A percentile compares a stretch with the other conserved stretches of the same genome.
Conservation (phyloP, 495 filamentous ascomycete species). For the Copromyces sp. region DNA sequence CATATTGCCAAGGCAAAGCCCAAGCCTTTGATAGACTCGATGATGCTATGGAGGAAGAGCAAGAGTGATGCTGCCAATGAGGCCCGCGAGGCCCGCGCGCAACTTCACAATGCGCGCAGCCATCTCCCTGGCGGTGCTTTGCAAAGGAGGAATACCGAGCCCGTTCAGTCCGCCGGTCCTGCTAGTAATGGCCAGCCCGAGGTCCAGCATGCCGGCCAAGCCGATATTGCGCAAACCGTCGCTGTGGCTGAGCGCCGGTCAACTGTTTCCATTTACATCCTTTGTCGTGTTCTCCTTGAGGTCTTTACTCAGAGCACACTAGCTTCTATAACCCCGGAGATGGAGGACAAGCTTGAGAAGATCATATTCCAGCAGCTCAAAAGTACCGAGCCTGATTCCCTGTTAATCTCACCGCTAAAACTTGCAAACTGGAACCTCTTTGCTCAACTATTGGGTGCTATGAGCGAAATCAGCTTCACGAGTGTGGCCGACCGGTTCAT, state of each 20-base stretch:
- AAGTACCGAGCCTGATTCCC: conserved; percentile 72
- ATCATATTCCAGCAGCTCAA: conserved; percentile 92
- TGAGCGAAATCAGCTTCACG: conserved; percentile 85
- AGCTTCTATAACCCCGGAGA: conserved; percentile 69
- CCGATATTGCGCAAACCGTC: conserved; percentile 27
- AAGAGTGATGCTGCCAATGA: conserved; percentile 80
- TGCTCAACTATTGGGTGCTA: conserved; percentile 79
- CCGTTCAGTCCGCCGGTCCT: conserved; percentile 23
- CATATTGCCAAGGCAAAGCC: conserved; percentile 91
- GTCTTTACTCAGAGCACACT: conserved; percentile 85
- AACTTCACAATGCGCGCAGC: conserved; percentile 51
- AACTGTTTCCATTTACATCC: conserved; percentile 85
- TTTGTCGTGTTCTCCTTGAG: conserved; percentile 88
- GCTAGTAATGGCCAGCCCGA: conserved; percentile 7
- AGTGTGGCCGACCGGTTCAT: conserved; percentile 76
- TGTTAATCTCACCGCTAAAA: conserved; percentile 66
- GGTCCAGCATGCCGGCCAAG: background rate
- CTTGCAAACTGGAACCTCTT: conserved; percentile 94
- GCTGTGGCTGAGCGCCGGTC: conserved; percentile 75
- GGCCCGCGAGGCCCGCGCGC: conserved; percentile 41
- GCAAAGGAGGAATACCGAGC: conserved; percentile 40
- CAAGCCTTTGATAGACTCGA: conserved; percentile 88
- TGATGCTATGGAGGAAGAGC: conserved; percentile 93
- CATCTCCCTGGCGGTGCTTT: conserved; percentile 21
- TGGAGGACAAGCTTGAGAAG: conserved; percentile 81